Evolutionary conservation across 2,329 filamentous ascomycete genomes (phyloP).

Genomic region (Onygenales sp.): DNA sequence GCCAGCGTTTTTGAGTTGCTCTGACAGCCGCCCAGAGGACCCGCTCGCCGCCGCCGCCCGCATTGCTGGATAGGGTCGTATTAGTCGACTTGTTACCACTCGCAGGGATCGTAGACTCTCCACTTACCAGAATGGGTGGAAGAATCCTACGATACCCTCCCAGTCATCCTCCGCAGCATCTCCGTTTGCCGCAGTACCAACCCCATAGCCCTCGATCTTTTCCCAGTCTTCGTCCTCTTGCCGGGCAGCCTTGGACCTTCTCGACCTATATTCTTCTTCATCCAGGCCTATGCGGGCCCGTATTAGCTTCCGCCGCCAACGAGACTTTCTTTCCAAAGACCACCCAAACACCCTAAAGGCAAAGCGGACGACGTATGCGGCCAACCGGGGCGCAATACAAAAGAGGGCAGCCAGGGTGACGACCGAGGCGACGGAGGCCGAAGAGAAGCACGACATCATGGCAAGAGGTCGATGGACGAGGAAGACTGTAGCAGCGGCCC

Average conservation of each 20-base stretch:
- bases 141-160: constrained; percentile 86
- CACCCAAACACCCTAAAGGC: constrained; percentile 44
- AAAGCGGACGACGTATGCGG: constrained; percentile 23
- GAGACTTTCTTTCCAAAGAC: constrained; percentile 54
- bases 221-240: constrained; percentile 59
- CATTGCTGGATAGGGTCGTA: constrained; percentile 54
- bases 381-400: constrained; percentile 25
- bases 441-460: constrained; percentile 17
- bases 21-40: constrained; percentile 94
- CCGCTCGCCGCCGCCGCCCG: constrained; percentile 87
- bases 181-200: constrained; percentile 36
- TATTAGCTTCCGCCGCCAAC: constrained; percentile 51
- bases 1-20: constrained; percentile 81
- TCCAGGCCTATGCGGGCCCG: constrained; percentile 36
- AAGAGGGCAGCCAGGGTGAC: constrained; percentile 25
- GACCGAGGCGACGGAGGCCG: constrained; percentile 22
- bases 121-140: constrained; percentile 87
- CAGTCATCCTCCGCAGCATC: constrained; percentile 50
- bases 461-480: background rate
- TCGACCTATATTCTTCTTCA: constrained; percentile 25
- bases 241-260: constrained; percentile 19
- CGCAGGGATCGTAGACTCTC: background rate
- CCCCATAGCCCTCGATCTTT: constrained; percentile 49
- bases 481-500: background rate
- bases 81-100: constrained; percentile 1